Base-by-base conservation (phyloP, 2,329 filamentous ascomycete genomes). In the Rhynchosporium graminicola region DNA sequence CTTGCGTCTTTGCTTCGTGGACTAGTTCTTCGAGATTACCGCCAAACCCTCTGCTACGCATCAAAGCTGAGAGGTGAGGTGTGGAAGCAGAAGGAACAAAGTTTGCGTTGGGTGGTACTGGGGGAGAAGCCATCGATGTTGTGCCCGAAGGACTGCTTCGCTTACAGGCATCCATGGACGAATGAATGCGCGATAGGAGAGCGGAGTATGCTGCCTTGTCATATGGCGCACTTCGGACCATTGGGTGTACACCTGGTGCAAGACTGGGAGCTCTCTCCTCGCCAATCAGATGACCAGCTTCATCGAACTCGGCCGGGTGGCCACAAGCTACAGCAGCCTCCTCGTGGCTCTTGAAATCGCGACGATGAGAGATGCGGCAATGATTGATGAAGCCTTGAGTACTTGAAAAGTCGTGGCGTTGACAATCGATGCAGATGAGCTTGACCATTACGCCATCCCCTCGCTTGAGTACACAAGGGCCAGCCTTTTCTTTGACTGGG, bases 371-470 rank as follows among this genome's bases (percentile, higher is more conserved):
- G 71, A 99, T 98, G 62, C 95, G 92, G 75, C 94, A 98, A 74
- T 99, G 95, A 74, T 99, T 99, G 79, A 99, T 95, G 77, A 98
- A 98, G n/a, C 95, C 95, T 76, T 98, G 95, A 0, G 93, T 96
- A 78, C 93, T 98, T 61, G 90, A 93, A 73, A 98, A 98, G 75
- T 97, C 91, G 74, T 92, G 91, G 67, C 94, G 85, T 56, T 92
- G 83, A 76, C 95, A 98, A 75, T 95, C 90, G 63, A 90, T 78
- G 79, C 95, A 99, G 66, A 96, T 89, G 55, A 98, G 83, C 77
- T 96, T 96, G 67, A 98, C 94, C 67, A 88, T 87, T 73, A 91
- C 83, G 61, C 91, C 91, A 76, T 98, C 93, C 26, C 89, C 88
- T 70, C 92, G 89, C 77, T 92, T 93, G 74, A 97, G 82, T 68